Percentiles rank a stretch among this genome's conserved stretches.
Evolutionary conservation across 1,284 basidiomycete genomes (phyloP).

Genomic region (Ceratobasidium sp.): DNA sequence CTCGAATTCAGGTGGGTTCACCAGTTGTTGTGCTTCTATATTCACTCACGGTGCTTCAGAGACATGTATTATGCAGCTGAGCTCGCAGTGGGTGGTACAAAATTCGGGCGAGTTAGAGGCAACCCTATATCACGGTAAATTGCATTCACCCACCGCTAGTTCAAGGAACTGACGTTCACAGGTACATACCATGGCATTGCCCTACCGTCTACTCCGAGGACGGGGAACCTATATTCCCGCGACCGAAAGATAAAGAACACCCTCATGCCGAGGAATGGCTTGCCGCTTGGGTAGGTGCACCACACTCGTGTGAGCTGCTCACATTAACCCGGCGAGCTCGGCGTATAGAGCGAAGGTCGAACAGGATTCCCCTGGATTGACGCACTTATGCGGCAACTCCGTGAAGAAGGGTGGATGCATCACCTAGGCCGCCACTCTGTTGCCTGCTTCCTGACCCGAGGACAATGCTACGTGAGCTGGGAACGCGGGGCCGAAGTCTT

Average conservation of each 20-base stretch:
- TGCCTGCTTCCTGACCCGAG: constrained; percentile 67
- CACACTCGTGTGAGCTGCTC: background rate
- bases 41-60: constrained; percentile 45
- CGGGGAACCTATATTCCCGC: constrained; percentile 57
- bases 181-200: constrained; percentile 61
- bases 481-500: constrained; percentile 67
- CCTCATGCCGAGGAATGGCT: constrained; percentile 59
- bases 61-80: constrained; percentile 64
- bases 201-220: constrained; percentile 60
- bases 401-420: constrained; percentile 64
- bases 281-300: constrained; percentile 55
- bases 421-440: constrained; percentile 66
- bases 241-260: constrained; percentile 58
- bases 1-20: constrained; percentile 55
- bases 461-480: constrained; percentile 69
- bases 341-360: constrained; percentile 57
- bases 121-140: constrained; percentile 60
- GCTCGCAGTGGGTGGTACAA: constrained; percentile 54
- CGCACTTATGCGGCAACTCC: constrained; percentile 64
- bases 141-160: background rate
- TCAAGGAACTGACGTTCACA: constrained; percentile 31
- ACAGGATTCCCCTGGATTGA: constrained; percentile 67
- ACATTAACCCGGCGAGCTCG: background rate
- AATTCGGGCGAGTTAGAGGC: constrained; percentile 60
- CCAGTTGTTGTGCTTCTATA: background rate